phyloP scores from a whole-genome alignment of 768 basidiomycete species.

The Tephrocybe sp. region DNA sequence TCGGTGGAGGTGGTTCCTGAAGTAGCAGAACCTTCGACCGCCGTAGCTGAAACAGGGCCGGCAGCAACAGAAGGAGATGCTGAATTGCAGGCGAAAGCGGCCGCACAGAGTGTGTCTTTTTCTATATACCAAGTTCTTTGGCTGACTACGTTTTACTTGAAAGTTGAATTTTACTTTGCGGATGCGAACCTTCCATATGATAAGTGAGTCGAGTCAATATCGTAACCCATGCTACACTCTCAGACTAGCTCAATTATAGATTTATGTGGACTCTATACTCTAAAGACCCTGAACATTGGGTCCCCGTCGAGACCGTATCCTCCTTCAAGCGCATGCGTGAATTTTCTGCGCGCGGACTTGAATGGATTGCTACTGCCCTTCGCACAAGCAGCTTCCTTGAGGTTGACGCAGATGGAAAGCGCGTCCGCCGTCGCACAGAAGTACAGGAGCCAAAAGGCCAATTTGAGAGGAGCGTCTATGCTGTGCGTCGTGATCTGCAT shows the following conservation, averaged over 20 bases:
- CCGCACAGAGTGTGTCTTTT: conserved; percentile 50
- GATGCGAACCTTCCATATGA: conserved; percentile 95
- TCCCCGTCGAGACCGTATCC: conserved; percentile 80
- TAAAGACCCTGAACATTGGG: conserved; percentile 84
- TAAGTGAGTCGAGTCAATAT: conserved; percentile 46
- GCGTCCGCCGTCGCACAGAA: conserved; percentile 74
- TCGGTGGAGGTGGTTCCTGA: conserved; percentile 15
- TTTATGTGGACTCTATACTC: conserved; percentile 95
- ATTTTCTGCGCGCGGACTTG: conserved; percentile 54
- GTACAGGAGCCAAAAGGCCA: conserved; percentile 76
- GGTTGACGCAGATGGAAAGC: conserved; percentile 69
- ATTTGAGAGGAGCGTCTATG: conserved; percentile 86
- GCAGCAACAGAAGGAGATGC: conserved; percentile 23
- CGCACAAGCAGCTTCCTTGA: conserved; percentile 56
- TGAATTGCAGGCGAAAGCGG: conserved; percentile 47
- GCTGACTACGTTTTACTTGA: background rate
- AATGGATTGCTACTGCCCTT: conserved; percentile 77
- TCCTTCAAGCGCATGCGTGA: conserved; percentile 97
- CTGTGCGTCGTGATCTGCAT: conserved; percentile 51
- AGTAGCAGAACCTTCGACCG: conserved; percentile 11
- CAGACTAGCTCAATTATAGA: too few relatives aligned
- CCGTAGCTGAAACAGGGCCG: conserved; percentile 13
- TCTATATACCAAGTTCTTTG: background rate
- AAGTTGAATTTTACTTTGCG: conserved; percentile 98
- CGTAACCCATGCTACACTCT: too few relatives aligned